Percentiles rank a stretch among this genome's conserved stretches.
Conservation (phyloP, 2,329 filamentous ascomycete species). For the Penicillium digitatum region DNA sequence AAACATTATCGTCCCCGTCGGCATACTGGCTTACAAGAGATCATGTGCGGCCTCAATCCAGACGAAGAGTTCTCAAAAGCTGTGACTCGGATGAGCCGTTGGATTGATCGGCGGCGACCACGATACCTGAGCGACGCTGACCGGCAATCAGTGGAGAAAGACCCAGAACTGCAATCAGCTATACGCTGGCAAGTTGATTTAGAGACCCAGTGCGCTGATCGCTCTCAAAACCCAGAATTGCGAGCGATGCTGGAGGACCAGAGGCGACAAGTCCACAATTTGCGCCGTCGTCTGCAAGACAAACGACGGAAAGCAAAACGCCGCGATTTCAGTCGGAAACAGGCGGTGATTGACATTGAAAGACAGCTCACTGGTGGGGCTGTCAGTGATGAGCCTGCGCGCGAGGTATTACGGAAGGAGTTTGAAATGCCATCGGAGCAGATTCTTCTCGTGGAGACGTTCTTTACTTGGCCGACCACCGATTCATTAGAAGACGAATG, state of each 20-base stretch:
- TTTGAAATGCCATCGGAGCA: neutral
- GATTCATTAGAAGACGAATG: neutral
- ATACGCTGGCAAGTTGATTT: neutral
- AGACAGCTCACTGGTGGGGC: neutral
- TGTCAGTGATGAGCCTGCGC: neutral
- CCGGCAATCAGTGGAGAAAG: neutral
- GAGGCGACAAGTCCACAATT: neutral
- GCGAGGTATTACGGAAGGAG: neutral
- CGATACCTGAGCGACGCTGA: neutral
- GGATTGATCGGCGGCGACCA: neutral
- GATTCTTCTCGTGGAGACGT: neutral
- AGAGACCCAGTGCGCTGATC: neutral
- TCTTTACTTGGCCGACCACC: neutral
- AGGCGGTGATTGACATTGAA: neutral
- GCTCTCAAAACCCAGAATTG: neutral
- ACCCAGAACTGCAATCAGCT: neutral
- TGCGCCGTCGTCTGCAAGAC: neutral
- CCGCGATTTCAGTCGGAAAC: neutral
- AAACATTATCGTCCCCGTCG: neutral
- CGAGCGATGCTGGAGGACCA: neutral
- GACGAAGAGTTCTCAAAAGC: neutral
- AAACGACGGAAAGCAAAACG: neutral
- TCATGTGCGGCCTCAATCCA: neutral
- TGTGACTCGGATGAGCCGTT: neutral
- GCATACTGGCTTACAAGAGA: neutral